These are phyloP conservation scores for Ogataea paradorogensis DNA, from an alignment of 805 yeast genomes.

Conservation along the genomic window DNA sequence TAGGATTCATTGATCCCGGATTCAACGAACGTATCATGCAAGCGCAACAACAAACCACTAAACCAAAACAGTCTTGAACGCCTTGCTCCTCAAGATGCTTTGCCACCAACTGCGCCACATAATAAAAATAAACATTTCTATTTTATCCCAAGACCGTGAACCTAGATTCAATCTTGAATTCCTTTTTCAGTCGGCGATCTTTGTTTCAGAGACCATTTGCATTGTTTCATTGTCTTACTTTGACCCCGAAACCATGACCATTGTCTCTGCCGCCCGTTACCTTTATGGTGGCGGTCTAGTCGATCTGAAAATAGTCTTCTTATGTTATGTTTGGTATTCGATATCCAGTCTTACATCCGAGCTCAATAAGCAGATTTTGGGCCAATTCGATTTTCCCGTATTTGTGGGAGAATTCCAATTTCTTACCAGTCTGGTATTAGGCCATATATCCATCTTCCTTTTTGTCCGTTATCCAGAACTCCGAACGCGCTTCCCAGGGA, in stretches of 20 bases:
- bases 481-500: slow-evolving; percentile 44
- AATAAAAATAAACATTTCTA: slow-evolving; percentile 1
- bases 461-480: slow-evolving; percentile 12
- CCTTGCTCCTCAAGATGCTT: not conserved
- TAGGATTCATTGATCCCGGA: slow-evolving; percentile 28
- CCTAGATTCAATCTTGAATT: no score
- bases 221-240: not conserved
- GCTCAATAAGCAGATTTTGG: slow-evolving; percentile 53
- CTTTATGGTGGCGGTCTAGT: slow-evolving; percentile 11
- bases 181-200: not conserved
- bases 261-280: not conserved
- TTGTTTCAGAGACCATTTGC: not conserved
- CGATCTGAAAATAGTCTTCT: slow-evolving; percentile 36
- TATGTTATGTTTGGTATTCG: slow-evolving; percentile 59
- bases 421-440: slow-evolving; percentile 42
- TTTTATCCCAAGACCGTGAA: not conserved
- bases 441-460: slow-evolving; percentile 14
- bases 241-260: not conserved
- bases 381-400: slow-evolving; percentile 56
- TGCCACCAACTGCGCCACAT: slow-evolving; percentile 7
- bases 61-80: not conserved
- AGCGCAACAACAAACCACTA: slow-evolving; percentile 14
- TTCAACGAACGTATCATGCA: slow-evolving; percentile 25
- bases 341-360: slow-evolving; percentile 65
- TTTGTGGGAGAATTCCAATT: slow-evolving; percentile 67